Base-by-base conservation (phyloP, 768 basidiomycete species). In the Cubamyces sp. region DNA sequence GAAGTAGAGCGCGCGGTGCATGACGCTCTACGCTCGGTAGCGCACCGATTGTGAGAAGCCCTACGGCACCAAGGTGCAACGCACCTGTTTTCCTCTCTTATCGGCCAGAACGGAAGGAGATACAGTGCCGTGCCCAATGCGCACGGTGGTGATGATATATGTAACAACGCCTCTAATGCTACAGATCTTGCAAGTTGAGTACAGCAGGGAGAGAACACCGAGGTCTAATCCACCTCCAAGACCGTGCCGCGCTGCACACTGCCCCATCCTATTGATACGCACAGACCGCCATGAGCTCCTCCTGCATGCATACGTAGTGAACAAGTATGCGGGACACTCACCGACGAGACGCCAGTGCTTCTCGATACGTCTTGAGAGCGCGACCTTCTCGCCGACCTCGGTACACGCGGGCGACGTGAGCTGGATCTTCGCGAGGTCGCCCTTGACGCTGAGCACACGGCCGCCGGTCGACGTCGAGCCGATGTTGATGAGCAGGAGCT, bases 321-420 rank as follows among this genome's bases (percentile, higher is more conserved):
- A 11, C 4, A 34, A 8, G 16, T 40, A n/a, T 18, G 15, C 14
- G 49, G 23, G 26, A 45, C 42, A 85, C 91, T 79, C 70, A 88
- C 93, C 95, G 57, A 98, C 95, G 69, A 97, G 84, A 59, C 95
- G 90, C 95, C 95, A 97, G 79, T 96, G 96, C 79, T 97, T 97
- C 78, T 98, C 96, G 67, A 98, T 97, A 67, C 96, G 84, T 61
- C 96, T 82, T 30, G 91, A 94, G 45, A 98, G 76, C 3, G 96
- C 97, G 39, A 99, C 96, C 82, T 98, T 98, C 78, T 99, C 97
- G 14, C 94, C 94, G 39, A 97, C 84, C 74, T 98, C 95, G 28
- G 95, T 96, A 74, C 97, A 98, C 9, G 94, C 94, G 0, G 97
- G 97, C 1, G 90, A 90, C 30, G 95, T 98, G 57, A 98, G 77